A percentile compares a stretch with the other conserved stretches of the same genome.
phyloP scores from a whole-genome alignment of 2,329 filamentous ascomycete genomes.

The Paraconiothyrium brasiliense region DNA sequence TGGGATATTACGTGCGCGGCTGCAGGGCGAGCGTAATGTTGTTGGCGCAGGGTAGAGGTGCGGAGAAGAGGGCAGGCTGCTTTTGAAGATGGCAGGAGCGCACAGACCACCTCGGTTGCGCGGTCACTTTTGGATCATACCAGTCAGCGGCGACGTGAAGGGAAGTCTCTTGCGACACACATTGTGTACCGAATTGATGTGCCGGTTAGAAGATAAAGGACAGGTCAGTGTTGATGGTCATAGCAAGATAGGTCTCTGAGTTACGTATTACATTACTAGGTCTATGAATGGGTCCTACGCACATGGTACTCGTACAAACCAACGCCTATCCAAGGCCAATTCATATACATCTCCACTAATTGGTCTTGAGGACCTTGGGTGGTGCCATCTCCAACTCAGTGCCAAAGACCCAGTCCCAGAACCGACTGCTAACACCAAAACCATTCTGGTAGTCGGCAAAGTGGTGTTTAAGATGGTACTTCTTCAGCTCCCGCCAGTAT shows the following conservation, averaged over 20 bases:
- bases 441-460: constrained; percentile 98
- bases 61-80: constrained; percentile 15
- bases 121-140: neutral
- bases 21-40: constrained; percentile 10
- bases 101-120: neutral
- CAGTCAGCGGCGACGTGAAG: neutral
- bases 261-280: constrained; percentile 17
- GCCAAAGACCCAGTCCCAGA: constrained; percentile 94
- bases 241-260: neutral
- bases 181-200: no score
- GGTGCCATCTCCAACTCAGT: constrained; percentile 74
- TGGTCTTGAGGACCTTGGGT: constrained; percentile 61
- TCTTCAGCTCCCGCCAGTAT: constrained; percentile 93
- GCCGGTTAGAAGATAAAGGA: neutral
- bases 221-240: neutral
- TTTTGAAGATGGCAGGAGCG: constrained; percentile 14
- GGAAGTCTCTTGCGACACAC: neutral
- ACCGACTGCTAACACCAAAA: constrained; percentile 93
- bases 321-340: constrained; percentile 13
- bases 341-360: constrained; percentile 15
- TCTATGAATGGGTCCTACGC: neutral
- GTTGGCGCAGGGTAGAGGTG: constrained; percentile 14
- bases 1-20: neutral
- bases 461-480: constrained; percentile 96
- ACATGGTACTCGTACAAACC: constrained; percentile 5